Evolutionary conservation across 2,329 filamentous ascomycete species (phyloP).

Genomic region (Berkeleyomyces basicola): DNA sequence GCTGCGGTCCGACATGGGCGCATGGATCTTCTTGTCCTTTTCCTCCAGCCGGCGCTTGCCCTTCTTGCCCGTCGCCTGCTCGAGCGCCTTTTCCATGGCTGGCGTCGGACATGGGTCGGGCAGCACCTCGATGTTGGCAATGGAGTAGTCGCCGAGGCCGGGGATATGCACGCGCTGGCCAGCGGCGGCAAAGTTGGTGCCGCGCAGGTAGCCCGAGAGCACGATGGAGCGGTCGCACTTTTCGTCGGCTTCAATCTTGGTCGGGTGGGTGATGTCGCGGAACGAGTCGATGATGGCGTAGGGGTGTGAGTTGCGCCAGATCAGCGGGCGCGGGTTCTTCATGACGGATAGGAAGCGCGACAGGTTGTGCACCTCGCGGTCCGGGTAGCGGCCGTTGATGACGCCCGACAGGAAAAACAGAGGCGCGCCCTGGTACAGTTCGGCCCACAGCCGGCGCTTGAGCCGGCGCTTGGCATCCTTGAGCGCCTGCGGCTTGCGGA

Average conservation of each 20-base stretch:
- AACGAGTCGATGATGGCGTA: conserved; percentile 90
- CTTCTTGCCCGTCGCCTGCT: conserved; percentile 70
- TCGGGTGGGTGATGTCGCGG: conserved; percentile 86
- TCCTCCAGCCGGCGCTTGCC: conserved; percentile 71
- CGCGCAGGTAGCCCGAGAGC: conserved; percentile 81
- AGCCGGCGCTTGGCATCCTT: conserved; percentile 91
- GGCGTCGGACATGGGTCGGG: conserved; percentile 95
- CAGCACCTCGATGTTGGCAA: conserved; percentile 68
- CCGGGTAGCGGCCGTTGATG: conserved; percentile 89
- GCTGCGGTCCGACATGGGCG: conserved; percentile 95
- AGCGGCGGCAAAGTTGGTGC: conserved; percentile 79
- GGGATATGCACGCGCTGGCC: conserved; percentile 83
- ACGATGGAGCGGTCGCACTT: conserved; percentile 86
- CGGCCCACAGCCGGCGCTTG: conserved; percentile 92
- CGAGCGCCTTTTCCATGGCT: conserved; percentile 70
- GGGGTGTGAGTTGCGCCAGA: conserved; percentile 93
- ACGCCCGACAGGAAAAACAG: conserved; percentile 94
- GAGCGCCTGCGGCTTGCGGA: conserved; percentile 80
- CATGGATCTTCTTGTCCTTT: conserved; percentile 91
- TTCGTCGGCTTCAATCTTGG: conserved; percentile 69
- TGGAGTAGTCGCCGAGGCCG: conserved; percentile 75
- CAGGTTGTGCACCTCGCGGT: conserved; percentile 89
- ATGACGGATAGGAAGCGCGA: conserved; percentile 93
- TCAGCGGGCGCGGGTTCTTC: conserved; percentile 93
- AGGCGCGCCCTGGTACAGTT: conserved; percentile 91